Evolutionary conservation across 73 alveolate genomes (phyloP), one percentile per base, ranked within the genome.

Genomic region (Paramecium biaurelia): DNA sequence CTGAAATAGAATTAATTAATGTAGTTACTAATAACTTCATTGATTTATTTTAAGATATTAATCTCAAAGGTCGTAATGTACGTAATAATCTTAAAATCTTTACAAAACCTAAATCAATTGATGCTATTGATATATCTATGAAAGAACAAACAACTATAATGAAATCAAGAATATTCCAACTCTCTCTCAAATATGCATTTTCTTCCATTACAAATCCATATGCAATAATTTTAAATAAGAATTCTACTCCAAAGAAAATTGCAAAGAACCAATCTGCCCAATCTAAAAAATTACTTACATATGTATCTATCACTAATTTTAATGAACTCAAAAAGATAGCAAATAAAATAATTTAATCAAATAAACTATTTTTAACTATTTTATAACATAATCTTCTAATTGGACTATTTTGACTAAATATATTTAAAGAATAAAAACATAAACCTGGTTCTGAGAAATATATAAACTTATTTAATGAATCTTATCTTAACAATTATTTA

Each of bases 111-210:
- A 94, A 74, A 85, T 97, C 96, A 7, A 95, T 94, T 20, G 92
- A 92, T 34, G 95, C 70, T 35, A 97, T 82, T 7, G 92, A 72
- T 7, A 96, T 59, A 93, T 98, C 99, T 28, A 98, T 92, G 10
- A 98, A 57, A 23, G 98, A 95, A 37, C 98, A 92, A 23, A 96
- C 58, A 9, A 97, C 99, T 67, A 98, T 96, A 72, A 97, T 94
- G 96, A 97, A 97, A 95, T 98, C 99, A 35, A 98, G 86, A 72
- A 92, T 70, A 93, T 96, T 96, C 99, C 99, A 98, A 79, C 96
- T 94, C 92, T 98, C 99, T 85, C 97, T 86, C 24, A 98, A 92
- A 92, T 98, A 98, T 32, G 98, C 85, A 11, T 92, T 79, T n/a
- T 95, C 96, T 76, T 96, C 98, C 70, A 95, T 63, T 18, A 96